Conservation (phyloP, 2,329 filamentous ascomycete species). For the Trichoderma cornu-damae region DNA sequence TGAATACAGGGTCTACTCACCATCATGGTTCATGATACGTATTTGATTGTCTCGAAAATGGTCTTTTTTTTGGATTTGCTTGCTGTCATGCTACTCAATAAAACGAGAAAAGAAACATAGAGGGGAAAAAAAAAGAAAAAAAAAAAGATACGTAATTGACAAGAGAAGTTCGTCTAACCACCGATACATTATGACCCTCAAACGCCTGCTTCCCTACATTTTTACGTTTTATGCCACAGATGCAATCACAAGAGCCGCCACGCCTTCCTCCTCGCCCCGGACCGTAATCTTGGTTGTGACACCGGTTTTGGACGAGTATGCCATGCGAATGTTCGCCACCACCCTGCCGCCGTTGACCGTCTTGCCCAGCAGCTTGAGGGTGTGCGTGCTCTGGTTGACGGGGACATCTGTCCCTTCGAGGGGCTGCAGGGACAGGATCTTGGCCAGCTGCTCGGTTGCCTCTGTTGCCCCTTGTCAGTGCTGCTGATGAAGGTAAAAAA, state of each 20-base stretch:
- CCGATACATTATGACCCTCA: constrained; percentile 35
- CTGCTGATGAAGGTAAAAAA: neutral
- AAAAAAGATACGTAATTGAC: neutral
- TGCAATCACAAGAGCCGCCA: constrained; percentile 77
- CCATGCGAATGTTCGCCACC: constrained; percentile 84
- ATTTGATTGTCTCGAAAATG: no score
- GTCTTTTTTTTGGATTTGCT: constrained; percentile 2
- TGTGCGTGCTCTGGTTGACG: constrained; percentile 82
- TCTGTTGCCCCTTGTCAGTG: constrained; percentile 49
- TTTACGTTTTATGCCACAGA: constrained; percentile 84
- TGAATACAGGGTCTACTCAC: no score
- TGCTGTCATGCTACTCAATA: constrained; percentile 5
- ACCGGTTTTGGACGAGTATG: constrained; percentile 83
- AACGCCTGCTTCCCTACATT: constrained; percentile 35
- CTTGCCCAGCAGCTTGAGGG: constrained; percentile 93
- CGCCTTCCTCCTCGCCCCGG: constrained; percentile 85
- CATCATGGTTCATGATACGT: no score
- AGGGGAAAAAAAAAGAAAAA: neutral
- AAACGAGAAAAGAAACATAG: neutral
- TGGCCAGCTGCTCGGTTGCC: constrained; percentile 84
- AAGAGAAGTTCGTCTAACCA: constrained; percentile 26
- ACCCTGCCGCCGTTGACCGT: constrained; percentile 87
- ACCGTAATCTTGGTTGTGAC: constrained; percentile 95
- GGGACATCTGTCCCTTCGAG: constrained; percentile 92
- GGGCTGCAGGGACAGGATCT: constrained; percentile 82